Conservation (phyloP, 2,329 filamentous ascomycete genomes). For the Trichoderma aggressivum region DNA sequence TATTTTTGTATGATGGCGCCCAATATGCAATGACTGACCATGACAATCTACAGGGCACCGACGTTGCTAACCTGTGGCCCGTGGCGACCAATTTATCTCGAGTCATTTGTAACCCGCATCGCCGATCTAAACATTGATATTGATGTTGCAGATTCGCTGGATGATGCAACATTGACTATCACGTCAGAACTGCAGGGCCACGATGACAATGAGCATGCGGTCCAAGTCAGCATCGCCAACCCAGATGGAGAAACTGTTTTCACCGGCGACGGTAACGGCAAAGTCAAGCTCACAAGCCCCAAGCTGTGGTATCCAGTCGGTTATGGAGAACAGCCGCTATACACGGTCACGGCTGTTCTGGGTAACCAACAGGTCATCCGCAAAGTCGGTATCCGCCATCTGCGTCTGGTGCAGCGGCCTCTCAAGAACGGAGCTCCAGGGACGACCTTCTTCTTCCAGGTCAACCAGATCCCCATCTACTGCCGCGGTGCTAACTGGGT, state of each 20-base stretch:
- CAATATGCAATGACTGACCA: not conserved
- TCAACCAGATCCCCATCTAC: slow-evolving; percentile 70
- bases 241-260: not conserved
- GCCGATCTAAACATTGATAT: slow-evolving; percentile 1
- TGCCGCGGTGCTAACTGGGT: slow-evolving; percentile 79
- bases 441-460: slow-evolving; percentile 64
- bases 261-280: not conserved
- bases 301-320: slow-evolving; percentile 69
- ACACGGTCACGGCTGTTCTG: slow-evolving; percentile 54
- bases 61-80: not conserved
- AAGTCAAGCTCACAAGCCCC: slow-evolving; percentile 39
- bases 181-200: not conserved
- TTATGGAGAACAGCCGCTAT: slow-evolving; percentile 68
- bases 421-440: slow-evolving; percentile 53
- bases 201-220: not conserved
- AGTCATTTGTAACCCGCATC: slow-evolving; percentile 6
- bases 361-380: slow-evolving; percentile 39
- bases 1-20: not conserved
- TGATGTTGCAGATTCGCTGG: not conserved
- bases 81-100: slow-evolving; percentile 14
- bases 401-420: slow-evolving; percentile 53
- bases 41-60: not conserved
- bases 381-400: slow-evolving; percentile 62
- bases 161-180: not conserved
- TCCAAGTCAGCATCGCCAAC: not conserved